Evolutionary conservation across 129 eudicot species (phyloP), one percentile per base, ranked within the genome.

Genomic region (Rutidosis leptorrhynchoides): DNA sequence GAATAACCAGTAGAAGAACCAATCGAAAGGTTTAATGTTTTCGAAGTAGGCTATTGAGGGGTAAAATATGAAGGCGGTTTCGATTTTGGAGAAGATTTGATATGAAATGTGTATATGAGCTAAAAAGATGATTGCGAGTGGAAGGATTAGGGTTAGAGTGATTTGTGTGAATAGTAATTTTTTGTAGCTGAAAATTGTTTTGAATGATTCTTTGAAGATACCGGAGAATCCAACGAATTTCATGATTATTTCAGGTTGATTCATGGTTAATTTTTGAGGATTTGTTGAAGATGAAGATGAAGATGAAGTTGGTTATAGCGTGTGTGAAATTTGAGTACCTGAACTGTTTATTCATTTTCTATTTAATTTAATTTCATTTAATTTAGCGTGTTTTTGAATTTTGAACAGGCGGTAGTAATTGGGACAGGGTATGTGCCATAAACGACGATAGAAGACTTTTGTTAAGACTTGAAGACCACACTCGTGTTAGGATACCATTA

Each of bases 1-100:
- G 78, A 89, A 80, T 4, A 83, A 74, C 61, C 51, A 32, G 7
- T 71, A 79, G 27, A 28, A 21, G 15, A 70, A 19, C 77, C 73
- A 76, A 15, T 81, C 84, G 22, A 69, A 4, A 68, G 28, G 24
- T 56, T 56, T 17, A 3, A 48, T 2, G 3, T 7, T 6, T 48
- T 3, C 9, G 14, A n/a, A 30, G 0, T 57, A 0, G 28, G 40
- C n/a, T 7, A 3, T 12, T 5, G 65, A 3, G 0, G 2, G 7
- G 56, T 40, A 40, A 0, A 23, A 35, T 1, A 45, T 0, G 3
- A 23, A 58, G 22, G 22, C 43, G 78, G 33, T 16, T 3, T 59
- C 69, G 57, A 59, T 49, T 12, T 1, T 49, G 1, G 0, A 9
- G 63, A 75, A 75, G 7, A 67, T 12, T 23, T 9, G 33, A 3